Percentiles rank a stretch among this genome's conserved stretches.
These are phyloP conservation scores for Jatropha curcas DNA, from an alignment of 345 rosid genomes.

Conservation along the genomic window DNA sequence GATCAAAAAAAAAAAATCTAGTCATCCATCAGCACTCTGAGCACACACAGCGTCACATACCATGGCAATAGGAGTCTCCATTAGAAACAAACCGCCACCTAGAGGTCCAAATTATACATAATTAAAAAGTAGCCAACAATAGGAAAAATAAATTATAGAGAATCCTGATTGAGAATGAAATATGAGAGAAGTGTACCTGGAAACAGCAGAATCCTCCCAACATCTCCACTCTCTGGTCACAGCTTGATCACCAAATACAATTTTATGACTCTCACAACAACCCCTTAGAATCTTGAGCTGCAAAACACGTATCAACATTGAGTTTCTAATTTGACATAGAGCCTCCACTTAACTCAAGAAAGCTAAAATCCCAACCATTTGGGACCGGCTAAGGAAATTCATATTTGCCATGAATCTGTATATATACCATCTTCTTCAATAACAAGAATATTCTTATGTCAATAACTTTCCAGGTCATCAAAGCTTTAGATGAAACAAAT, in stretches of 20 bases:
- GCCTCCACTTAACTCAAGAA: slow-evolving; percentile 9
- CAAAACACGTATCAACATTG: slow-evolving; percentile 1
- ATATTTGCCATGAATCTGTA: slow-evolving; percentile 8
- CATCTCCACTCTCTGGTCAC: slow-evolving; percentile 12
- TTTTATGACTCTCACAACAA: not conserved
- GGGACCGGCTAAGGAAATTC: not conserved
- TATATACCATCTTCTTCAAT: not conserved
- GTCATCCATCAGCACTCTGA: not conserved
- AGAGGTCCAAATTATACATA: slow-evolving; percentile 6
- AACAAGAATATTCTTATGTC: slow-evolving; percentile 11
- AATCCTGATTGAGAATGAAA: slow-evolving; percentile 1
- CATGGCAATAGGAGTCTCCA: slow-evolving; percentile 13
- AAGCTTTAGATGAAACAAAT: not conserved
- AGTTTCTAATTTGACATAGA: slow-evolving; percentile 10
- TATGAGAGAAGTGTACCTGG: slow-evolving; percentile 20
- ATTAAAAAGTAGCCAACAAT: not conserved
- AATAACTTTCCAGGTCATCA: slow-evolving; percentile 5
- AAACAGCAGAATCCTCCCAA: slow-evolving; percentile 16
- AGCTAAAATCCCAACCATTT: not conserved
- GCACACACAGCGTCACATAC: not conserved
- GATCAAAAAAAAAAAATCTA: too few relatives aligned
- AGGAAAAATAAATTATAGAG: not conserved
- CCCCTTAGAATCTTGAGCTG: slow-evolving; percentile 17
- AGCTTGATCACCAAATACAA: slow-evolving; percentile 13
- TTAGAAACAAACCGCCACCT: slow-evolving; percentile 20